phyloP scores from a whole-genome alignment of 768 basidiomycete genomes.

The Panellus pusillus region DNA sequence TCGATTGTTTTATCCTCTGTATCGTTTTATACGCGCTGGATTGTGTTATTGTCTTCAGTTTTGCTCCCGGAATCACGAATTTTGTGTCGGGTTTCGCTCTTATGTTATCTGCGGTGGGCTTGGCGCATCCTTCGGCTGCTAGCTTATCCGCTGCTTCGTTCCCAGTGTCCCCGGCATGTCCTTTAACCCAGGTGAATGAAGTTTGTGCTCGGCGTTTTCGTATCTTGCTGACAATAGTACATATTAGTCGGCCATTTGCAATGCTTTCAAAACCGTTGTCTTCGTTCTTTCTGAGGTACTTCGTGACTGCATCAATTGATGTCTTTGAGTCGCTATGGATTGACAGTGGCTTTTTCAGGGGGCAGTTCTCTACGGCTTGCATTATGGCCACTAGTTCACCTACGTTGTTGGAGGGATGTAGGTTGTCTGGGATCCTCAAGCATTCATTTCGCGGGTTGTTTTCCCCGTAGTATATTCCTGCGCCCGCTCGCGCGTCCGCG shows the following conservation, averaged over 20 bases:
- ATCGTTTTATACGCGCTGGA: slow-evolving; percentile 1
- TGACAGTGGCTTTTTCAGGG: not conserved
- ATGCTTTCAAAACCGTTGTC: not conserved
- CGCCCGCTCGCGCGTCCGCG: slow-evolving; percentile 1
- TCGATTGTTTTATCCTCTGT: not conserved
- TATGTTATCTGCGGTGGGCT: too few relatives aligned
- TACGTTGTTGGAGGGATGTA: slow-evolving; percentile 3
- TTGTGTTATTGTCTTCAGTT: slow-evolving; percentile 20
- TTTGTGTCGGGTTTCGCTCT: too few relatives aligned
- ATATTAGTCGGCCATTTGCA: not conserved
- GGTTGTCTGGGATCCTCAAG: not conserved
- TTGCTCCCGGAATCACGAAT: slow-evolving; percentile 19
- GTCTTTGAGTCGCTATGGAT: not conserved
- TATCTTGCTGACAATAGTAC: slow-evolving; percentile 1
- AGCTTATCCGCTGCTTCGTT: slow-evolving; percentile 28
- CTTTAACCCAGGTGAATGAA: slow-evolving; percentile 28
- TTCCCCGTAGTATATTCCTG: slow-evolving; percentile 1
- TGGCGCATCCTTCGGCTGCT: not conserved
- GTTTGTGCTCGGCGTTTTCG: slow-evolving; percentile 18
- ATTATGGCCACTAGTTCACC: slow-evolving; percentile 8
- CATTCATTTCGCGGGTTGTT: slow-evolving; percentile 1
- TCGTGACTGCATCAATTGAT: not conserved
- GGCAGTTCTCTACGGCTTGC: not conserved
- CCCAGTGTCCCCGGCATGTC: slow-evolving; percentile 18
- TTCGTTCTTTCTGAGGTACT: not conserved